phyloP scores from a whole-genome alignment of 83 land plant genomes.

The Thuja plicata region DNA sequence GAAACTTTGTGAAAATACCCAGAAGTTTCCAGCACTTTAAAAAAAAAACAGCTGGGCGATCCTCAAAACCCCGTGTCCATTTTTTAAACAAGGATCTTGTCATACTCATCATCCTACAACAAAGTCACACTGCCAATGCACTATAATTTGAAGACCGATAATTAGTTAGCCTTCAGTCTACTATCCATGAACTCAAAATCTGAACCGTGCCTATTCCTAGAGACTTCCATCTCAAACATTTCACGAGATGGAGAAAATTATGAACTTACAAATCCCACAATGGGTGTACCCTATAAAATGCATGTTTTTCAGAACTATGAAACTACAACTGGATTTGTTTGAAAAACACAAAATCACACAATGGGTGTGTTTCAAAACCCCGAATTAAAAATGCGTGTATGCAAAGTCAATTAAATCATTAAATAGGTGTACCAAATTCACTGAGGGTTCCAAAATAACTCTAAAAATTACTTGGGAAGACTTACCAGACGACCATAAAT shows the following conservation, averaged over 20 bases:
- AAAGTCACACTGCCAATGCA: background rate
- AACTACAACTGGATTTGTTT: background rate
- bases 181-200: background rate
- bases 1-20: background rate
- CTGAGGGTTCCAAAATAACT: background rate
- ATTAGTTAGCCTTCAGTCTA: background rate
- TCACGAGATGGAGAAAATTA: background rate
- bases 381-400: background rate
- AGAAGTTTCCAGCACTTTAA: background rate
- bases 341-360: background rate
- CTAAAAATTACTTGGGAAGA: background rate
- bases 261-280: background rate
- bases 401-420: background rate
- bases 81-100: background rate
- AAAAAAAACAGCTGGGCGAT: background rate
- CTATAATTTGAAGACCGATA: background rate
- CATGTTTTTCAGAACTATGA: background rate
- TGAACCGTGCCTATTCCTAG: background rate
- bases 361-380: background rate
- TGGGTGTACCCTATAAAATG: too few species aligned
- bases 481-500: slow-evolving; percentile 95
- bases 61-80: background rate
- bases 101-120: background rate
- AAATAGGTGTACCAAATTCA: background rate
- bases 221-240: background rate